A percentile compares a stretch with the other conserved stretches of the same genome.
Conservation (phyloP, 2,329 filamentous ascomycete genomes). For the Aspergillus phoenicis region DNA sequence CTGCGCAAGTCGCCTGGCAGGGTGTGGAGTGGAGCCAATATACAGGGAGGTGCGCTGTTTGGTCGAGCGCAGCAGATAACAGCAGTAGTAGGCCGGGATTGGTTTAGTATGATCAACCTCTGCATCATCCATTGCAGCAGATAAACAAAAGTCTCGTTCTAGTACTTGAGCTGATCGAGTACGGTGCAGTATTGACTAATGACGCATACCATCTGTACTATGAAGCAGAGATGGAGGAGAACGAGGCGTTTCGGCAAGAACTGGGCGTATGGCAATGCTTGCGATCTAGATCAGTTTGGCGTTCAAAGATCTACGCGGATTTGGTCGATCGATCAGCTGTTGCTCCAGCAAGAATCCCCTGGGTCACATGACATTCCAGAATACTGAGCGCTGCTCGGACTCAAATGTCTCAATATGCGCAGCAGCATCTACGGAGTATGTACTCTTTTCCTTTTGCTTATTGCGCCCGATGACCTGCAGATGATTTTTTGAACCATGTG, state of each 20-base stretch:
- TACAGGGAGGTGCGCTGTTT: conserved; percentile 72
- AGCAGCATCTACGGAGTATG: not conserved
- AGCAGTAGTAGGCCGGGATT: conserved; percentile 88
- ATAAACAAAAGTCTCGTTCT: not conserved
- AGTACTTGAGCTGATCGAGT: not conserved
- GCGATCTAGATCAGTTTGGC: not conserved
- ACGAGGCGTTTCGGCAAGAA: not conserved
- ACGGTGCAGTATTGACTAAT: not conserved
- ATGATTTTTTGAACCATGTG: not conserved
- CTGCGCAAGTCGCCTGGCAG: conserved; percentile 78
- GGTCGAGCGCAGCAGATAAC: conserved; percentile 87
- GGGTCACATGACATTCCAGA: not conserved
- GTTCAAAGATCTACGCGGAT: not conserved
- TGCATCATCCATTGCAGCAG: conserved; percentile 22
- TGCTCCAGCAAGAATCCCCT: not conserved
- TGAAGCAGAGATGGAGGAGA: not conserved
- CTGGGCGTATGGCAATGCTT: not conserved
- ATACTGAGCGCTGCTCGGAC: not conserved
- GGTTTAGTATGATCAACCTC: conserved; percentile 49
- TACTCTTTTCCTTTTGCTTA: not conserved
- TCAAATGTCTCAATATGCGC: not conserved
- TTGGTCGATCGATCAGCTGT: not conserved
- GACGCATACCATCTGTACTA: not conserved
- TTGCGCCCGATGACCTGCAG: not conserved
- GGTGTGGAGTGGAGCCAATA: conserved; percentile 89